phyloP scores from a whole-genome alignment of 257 asterid species.

The Plantago elongata region DNA sequence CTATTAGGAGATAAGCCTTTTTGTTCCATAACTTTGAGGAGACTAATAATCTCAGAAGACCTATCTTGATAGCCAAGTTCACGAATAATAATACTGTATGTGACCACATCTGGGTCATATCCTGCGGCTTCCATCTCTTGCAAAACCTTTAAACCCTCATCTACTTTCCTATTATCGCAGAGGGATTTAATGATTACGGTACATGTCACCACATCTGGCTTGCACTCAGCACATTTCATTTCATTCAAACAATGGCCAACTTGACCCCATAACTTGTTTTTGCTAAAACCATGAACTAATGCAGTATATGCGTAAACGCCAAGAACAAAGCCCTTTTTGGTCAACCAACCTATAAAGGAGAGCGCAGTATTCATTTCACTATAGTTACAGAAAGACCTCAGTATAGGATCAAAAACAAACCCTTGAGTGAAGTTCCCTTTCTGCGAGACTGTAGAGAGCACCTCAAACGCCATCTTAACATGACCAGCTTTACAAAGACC shows the following conservation, averaged over 20 bases:
- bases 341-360: conserved; percentile 47
- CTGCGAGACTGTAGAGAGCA: conserved; percentile 25
- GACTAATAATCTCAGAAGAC: conserved; percentile 29
- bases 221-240: conserved; percentile 41
- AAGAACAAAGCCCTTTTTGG: conserved; percentile 38
- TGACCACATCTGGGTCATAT: conserved; percentile 47
- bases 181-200: conserved; percentile 48
- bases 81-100: conserved; percentile 52
- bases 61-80: conserved; percentile 48
- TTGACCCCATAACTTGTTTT: conserved; percentile 40
- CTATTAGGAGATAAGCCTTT: conserved; percentile 49
- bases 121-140: conserved; percentile 45
- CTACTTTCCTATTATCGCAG: conserved; percentile 45
- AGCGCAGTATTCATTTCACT: conserved; percentile 22
- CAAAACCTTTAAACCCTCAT: conserved; percentile 36
- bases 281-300: conserved; percentile 48
- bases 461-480: conserved; percentile 35
- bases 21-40: conserved; percentile 31
- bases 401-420: conserved; percentile 36
- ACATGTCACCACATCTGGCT: conserved; percentile 41
- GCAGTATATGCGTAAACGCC: conserved; percentile 52
- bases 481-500: conserved; percentile 40
- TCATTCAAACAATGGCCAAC: conserved; percentile 35
- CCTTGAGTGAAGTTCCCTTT: conserved; percentile 27
- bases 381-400: conserved; percentile 55